Percentiles rank a stretch among this genome's conserved stretches.
Conservation (phyloP, 306 rosid genomes). For the Castanea sativa region DNA sequence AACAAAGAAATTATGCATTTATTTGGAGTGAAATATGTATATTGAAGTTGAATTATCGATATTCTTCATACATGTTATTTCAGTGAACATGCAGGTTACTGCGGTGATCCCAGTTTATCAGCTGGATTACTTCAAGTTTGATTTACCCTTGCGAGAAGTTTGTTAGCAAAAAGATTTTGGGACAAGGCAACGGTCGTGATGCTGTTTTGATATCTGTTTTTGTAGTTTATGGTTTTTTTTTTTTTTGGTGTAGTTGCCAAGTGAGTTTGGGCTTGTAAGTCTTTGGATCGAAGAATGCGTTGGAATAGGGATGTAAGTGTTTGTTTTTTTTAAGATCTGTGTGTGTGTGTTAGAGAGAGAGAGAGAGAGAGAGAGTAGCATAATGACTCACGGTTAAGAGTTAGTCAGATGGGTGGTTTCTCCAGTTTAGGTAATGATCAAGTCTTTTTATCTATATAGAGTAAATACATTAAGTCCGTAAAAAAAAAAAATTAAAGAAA, state of each 20-base stretch:
- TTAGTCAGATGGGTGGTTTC: too few species aligned
- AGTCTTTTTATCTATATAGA: too few species aligned
- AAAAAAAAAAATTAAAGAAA: too few species aligned
- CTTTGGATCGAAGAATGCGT: not conserved
- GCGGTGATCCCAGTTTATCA: not conserved
- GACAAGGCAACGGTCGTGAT: not conserved
- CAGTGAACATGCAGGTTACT: not conserved
- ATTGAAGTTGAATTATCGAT: not conserved
- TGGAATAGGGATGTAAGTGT: too few species aligned
- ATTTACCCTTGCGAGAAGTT: too few species aligned
- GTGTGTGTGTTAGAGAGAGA: too few species aligned
- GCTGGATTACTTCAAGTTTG: not conserved
- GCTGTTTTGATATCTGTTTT: not conserved
- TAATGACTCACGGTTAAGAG: too few species aligned
- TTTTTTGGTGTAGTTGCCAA: too few species aligned
- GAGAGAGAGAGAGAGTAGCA: too few species aligned
- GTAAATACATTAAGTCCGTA: too few species aligned
- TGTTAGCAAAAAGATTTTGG: not conserved
- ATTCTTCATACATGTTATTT: not conserved
- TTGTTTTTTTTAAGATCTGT: too few species aligned
- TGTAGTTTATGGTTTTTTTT: not conserved
- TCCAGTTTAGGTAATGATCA: too few species aligned
- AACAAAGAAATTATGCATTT: not conserved
- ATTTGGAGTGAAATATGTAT: not conserved
- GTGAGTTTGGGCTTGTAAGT: not conserved